A percentile compares a stretch with the other conserved stretches of the same genome.
These are phyloP conservation scores for Claviceps pazoutovae DNA, from an alignment of 2,329 filamentous ascomycete species.

Conservation along the genomic window DNA sequence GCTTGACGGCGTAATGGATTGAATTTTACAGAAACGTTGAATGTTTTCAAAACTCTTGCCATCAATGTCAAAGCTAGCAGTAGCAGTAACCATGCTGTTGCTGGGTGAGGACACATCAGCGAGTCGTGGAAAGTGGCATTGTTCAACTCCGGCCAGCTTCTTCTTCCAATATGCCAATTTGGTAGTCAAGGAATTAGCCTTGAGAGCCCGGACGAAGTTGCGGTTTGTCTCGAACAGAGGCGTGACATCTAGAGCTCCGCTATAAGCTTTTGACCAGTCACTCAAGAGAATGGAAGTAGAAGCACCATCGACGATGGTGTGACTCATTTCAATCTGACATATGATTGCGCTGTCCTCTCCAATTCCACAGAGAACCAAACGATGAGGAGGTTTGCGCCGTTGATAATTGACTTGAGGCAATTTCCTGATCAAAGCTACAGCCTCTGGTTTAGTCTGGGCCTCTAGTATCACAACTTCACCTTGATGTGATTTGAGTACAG, in stretches of 20 bases:
- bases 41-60: conserved; percentile 1
- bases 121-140: conserved; percentile 7
- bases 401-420: conserved; percentile 2
- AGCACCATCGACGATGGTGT: conserved; percentile 20
- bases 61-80: background rate
- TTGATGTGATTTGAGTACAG: conserved; percentile 1
- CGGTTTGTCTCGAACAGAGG: background rate
- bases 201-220: conserved; percentile 4
- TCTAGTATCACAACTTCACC: background rate
- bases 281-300: conserved; percentile 11
- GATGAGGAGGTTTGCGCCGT: conserved; percentile 1
- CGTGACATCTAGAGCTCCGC: background rate
- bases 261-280: conserved; percentile 3
- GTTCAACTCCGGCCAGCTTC: conserved; percentile 4
- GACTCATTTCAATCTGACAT: conserved; percentile 21
- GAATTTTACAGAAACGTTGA: conserved; percentile 21
- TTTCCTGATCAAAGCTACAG: background rate
- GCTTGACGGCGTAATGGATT: conserved; percentile 13
- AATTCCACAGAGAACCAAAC: background rate
- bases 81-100: background rate
- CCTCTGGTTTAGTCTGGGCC: background rate
- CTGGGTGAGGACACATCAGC: background rate
- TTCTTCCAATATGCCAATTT: conserved; percentile 7
- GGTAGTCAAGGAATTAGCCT: background rate
- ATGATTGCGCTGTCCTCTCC: conserved; percentile 5